Percentiles rank a stretch among this genome's conserved stretches.
Evolutionary conservation across 2,329 filamentous ascomycete species (phyloP).

Genomic region (Claviceps sp.): DNA sequence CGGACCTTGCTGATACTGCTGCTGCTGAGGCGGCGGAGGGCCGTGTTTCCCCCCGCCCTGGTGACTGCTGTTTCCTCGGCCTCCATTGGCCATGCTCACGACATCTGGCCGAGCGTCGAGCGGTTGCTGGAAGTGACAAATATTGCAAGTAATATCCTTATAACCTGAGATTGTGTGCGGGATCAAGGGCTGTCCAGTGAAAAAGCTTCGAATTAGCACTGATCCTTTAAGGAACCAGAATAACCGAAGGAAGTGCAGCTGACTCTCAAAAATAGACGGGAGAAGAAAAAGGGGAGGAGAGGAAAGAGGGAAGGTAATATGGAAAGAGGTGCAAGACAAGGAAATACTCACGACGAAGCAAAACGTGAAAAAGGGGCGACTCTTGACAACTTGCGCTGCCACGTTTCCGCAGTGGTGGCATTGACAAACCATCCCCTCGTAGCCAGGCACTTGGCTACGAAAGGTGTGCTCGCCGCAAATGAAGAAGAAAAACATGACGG

Average conservation of each 20-base stretch:
- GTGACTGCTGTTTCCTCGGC: constrained; percentile 7
- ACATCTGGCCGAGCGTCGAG: constrained; percentile 44
- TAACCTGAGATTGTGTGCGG: constrained; percentile 56
- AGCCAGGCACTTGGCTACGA: constrained; percentile 44
- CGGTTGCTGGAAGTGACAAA: constrained; percentile 65
- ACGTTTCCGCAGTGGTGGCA: constrained; percentile 57
- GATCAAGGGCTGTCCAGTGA: constrained; percentile 43
- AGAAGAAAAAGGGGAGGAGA: neutral
- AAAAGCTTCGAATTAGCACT: neutral
- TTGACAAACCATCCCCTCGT: constrained; percentile 47
- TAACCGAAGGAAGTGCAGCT: neutral
- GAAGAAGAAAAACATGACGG: constrained; percentile 46
- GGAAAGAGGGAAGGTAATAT: neutral
- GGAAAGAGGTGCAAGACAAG: neutral
- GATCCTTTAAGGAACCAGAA: too few relatives aligned
- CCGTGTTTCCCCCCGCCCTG: constrained; percentile 17
- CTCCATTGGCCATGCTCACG: constrained; percentile 34
- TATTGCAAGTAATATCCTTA: constrained; percentile 57
- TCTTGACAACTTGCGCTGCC: constrained; percentile 45
- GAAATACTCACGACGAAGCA: constrained; percentile 51
- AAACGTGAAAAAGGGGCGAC: constrained; percentile 63
- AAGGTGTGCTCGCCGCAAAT: constrained; percentile 49
- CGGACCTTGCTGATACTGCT: neutral
- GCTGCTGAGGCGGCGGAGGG: constrained; percentile 12
- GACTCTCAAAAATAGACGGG: too few relatives aligned